A percentile compares a stretch with the other conserved stretches of the same genome.
Conservation (phyloP, 768 basidiomycete genomes). For the Rhodotorula babjevae region DNA sequence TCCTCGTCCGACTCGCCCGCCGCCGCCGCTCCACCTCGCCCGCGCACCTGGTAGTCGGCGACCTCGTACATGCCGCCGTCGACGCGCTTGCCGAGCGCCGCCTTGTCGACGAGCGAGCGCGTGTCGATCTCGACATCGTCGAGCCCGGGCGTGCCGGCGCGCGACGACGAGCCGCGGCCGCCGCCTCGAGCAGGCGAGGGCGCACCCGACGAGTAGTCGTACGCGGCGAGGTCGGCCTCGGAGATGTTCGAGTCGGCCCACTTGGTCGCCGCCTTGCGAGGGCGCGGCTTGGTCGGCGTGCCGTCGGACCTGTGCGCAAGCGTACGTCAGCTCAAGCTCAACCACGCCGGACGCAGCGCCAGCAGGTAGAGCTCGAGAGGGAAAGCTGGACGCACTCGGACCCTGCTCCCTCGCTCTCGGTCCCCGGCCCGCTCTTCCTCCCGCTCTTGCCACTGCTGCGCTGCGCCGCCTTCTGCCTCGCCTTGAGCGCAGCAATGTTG, state of each 20-base stretch:
- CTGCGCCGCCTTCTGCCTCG: constrained; percentile 59
- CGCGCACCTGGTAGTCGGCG: constrained; percentile 70
- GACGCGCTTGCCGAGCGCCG: constrained; percentile 69
- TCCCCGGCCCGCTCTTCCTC: constrained; percentile 26
- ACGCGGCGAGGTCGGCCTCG: constrained; percentile 83
- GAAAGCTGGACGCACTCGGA: constrained; percentile 22
- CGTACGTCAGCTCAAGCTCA: background rate
- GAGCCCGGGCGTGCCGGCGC: background rate
- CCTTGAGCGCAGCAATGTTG: constrained; percentile 86
- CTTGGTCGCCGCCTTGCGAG: constrained; percentile 73
- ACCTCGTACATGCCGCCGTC: constrained; percentile 65
- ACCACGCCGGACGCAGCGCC: too few species aligned
- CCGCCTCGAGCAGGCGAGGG: constrained; percentile 31
- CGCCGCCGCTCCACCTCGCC: constrained; percentile 44
- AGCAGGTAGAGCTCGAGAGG: background rate
- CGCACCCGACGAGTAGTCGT: constrained; percentile 76
- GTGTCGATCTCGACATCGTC: constrained; percentile 9
- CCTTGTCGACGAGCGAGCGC: constrained; percentile 38
- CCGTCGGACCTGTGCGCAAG: constrained; percentile 25
- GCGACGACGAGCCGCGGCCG: constrained; percentile 2
- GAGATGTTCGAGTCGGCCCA: constrained; percentile 81
- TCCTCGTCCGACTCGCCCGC: constrained; percentile 52
- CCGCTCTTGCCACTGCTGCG: constrained; percentile 50
- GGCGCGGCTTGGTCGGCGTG: constrained; percentile 48
- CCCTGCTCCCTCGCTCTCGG: constrained; percentile 27